Evolutionary conservation across 805 yeast species (phyloP).

Genomic region (Ogataea methylovora): DNA sequence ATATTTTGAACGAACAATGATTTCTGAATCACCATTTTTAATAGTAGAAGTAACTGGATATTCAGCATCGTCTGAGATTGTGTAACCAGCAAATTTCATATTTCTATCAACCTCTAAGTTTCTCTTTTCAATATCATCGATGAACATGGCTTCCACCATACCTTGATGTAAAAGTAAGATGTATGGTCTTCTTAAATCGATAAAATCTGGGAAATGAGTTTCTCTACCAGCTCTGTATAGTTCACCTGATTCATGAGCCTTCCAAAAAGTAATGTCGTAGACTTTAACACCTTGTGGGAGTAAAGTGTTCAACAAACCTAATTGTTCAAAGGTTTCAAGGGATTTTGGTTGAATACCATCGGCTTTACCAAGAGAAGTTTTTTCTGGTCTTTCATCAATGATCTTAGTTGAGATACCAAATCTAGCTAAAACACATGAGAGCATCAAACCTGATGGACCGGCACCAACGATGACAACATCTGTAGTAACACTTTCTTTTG

Average conservation of each 20-base stretch:
- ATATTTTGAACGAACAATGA: conserved; percentile 20
- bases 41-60: not conserved
- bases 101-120: conserved; percentile 25
- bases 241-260: conserved; percentile 8
- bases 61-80: conserved; percentile 1
- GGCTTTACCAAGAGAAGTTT: conserved; percentile 26
- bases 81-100: conserved; percentile 1
- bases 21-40: conserved; percentile 2
- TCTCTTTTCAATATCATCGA: conserved; percentile 29
- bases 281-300: conserved; percentile 16
- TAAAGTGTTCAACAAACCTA: conserved; percentile 5
- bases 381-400: conserved; percentile 23
- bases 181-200: conserved; percentile 9
- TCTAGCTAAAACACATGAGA: conserved; percentile 20
- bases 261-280: conserved; percentile 18
- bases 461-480: conserved; percentile 30
- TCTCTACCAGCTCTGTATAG: conserved; percentile 5
- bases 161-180: conserved; percentile 9
- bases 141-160: conserved; percentile 18
- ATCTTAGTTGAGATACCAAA: conserved; percentile 20
- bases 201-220: conserved; percentile 3
- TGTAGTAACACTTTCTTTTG: conserved; percentile 2
- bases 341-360: conserved; percentile 27
- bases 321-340: conserved; percentile 20
- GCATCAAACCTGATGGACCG: conserved; percentile 31